A percentile compares a stretch with the other conserved stretches of the same genome.
phyloP scores from a whole-genome alignment of 2,329 filamentous ascomycete species.

The Trichoderma guizhouense region DNA sequence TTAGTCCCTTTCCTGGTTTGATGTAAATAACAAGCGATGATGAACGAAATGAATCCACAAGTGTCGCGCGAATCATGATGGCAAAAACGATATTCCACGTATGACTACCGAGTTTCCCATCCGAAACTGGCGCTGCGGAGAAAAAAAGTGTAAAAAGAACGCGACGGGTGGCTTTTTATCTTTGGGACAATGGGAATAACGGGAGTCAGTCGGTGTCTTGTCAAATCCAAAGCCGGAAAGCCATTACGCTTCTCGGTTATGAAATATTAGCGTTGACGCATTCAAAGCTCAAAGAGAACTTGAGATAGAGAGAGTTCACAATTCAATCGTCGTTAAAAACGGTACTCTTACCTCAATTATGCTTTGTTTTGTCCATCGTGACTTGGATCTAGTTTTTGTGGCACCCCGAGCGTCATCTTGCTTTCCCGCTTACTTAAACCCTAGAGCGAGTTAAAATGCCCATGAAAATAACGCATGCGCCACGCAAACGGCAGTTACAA shows the following conservation, averaged over 20 bases:
- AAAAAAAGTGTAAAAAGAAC: neutral
- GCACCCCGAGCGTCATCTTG: neutral
- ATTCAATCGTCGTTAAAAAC: neutral
- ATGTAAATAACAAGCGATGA: neutral
- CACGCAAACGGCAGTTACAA: neutral
- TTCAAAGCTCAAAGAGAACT: neutral
- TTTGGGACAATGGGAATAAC: neutral
- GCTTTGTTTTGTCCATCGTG: neutral
- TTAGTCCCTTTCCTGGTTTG: neutral
- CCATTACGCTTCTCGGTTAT: neutral
- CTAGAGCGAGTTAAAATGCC: neutral
- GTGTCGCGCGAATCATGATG: neutral
- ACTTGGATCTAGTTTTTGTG: neutral
- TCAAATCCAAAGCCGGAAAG: neutral
- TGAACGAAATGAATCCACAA: neutral
- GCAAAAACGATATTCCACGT: neutral
- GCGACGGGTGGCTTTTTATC: neutral
- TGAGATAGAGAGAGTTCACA: neutral
- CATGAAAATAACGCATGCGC: conserved; percentile 15
- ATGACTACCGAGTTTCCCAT: neutral
- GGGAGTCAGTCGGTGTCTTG: neutral
- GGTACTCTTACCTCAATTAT: neutral
- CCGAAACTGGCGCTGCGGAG: neutral
- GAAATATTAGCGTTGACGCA: neutral
- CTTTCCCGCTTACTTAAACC: neutral